phyloP scores from a whole-genome alignment of 805 yeast species.

The Limtongozyma cylindracea region DNA sequence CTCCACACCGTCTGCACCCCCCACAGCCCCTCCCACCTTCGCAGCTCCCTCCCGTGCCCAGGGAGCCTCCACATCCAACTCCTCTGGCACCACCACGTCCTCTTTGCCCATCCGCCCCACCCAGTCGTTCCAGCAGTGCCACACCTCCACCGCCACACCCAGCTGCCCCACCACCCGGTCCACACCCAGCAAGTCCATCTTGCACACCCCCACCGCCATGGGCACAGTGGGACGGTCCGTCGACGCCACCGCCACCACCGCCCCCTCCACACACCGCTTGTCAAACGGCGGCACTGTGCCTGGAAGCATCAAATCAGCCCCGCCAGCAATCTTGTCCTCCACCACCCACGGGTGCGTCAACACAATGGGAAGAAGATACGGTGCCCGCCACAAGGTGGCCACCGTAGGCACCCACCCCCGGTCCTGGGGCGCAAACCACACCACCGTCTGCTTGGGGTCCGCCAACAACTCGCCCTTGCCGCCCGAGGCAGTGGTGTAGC shows the following conservation, averaged over 20 bases:
- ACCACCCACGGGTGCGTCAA: constrained; percentile 45
- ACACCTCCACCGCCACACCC: constrained; percentile 58
- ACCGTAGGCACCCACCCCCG: constrained; percentile 40
- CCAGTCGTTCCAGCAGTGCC: constrained; percentile 48
- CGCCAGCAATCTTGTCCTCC: constrained; percentile 38
- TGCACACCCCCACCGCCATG: constrained; percentile 47
- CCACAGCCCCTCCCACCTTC: background rate
- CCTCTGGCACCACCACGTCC: constrained; percentile 9
- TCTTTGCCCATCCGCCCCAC: constrained; percentile 25
- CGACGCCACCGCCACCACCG: constrained; percentile 49
- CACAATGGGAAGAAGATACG: constrained; percentile 39
- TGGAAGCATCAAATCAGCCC: constrained; percentile 66
- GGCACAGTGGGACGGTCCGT: constrained; percentile 31
- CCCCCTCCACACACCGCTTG: constrained; percentile 16
- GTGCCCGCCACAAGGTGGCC: constrained; percentile 45
- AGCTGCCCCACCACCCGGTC: constrained; percentile 27
- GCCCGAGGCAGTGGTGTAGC: constrained; percentile 26
- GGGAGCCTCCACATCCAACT: constrained; percentile 13
- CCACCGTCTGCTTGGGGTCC: constrained; percentile 36
- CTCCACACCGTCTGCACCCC: constrained; percentile 1
- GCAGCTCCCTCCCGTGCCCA: constrained; percentile 1
- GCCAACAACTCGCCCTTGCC: constrained; percentile 38
- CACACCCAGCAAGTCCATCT: constrained; percentile 16
- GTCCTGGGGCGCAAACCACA: constrained; percentile 45
- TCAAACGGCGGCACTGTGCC: constrained; percentile 45